Evolutionary conservation across 768 basidiomycete species (phyloP).

Genomic region (Lepiota brunneoincarnata): DNA sequence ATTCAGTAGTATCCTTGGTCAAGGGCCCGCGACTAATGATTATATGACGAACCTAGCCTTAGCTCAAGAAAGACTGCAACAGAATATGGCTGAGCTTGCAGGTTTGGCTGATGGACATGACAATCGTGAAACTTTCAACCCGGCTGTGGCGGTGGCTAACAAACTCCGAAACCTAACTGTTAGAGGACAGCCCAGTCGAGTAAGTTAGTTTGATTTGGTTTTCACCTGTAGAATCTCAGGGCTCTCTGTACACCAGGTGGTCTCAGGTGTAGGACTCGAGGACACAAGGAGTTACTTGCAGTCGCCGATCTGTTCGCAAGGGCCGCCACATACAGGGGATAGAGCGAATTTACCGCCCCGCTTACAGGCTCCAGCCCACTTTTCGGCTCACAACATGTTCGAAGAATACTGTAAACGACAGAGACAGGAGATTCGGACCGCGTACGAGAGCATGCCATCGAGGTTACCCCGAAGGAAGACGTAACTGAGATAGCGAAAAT

Average conservation of each 20-base stretch:
- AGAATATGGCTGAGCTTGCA: neutral
- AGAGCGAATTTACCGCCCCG: neutral
- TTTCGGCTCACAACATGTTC: neutral
- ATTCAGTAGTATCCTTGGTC: neutral
- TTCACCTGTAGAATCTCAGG: too few relatives aligned
- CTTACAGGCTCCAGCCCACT: neutral
- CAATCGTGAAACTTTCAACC: neutral
- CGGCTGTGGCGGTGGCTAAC: neutral
- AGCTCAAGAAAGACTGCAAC: neutral
- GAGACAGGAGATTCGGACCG: constrained; percentile 1
- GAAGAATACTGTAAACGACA: constrained; percentile 1
- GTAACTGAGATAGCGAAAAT: neutral
- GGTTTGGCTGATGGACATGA: neutral
- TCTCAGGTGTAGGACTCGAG: too few relatives aligned
- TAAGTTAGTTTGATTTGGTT: neutral
- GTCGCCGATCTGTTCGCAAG: neutral
- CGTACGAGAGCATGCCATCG: constrained; percentile 2
- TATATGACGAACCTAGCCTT: neutral
- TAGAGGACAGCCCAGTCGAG: neutral
- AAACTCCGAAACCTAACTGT: neutral
- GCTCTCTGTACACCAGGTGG: too few relatives aligned
- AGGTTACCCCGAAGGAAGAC: constrained; percentile 1
- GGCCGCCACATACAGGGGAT: neutral
- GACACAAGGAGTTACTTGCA: neutral
- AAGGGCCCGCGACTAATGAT: neutral